phyloP scores from a whole-genome alignment of 2,329 filamentous ascomycete genomes.

The Huntiella savannae region DNA sequence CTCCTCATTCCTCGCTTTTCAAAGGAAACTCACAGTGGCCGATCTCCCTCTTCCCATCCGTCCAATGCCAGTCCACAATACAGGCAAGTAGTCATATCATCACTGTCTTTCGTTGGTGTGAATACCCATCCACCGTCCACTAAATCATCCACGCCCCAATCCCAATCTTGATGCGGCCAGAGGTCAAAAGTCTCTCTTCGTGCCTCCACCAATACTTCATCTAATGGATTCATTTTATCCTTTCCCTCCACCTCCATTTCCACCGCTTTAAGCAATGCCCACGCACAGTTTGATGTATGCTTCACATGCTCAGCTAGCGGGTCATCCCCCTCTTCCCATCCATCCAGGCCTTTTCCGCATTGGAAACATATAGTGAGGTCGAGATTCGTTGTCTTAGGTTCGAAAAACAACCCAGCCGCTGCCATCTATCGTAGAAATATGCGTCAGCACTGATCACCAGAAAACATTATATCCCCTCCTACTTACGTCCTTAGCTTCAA shows the following conservation, averaged over 20 bases:
- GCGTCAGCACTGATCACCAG: background rate
- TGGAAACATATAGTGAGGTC: slow-evolving; percentile 87
- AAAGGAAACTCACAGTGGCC: slow-evolving; percentile 48
- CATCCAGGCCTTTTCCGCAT: slow-evolving; percentile 67
- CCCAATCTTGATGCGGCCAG: slow-evolving; percentile 91
- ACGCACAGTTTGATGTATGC: slow-evolving; percentile 67
- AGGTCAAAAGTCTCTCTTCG: slow-evolving; percentile 64
- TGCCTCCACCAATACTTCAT: slow-evolving; percentile 52
- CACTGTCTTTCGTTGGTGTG: slow-evolving; percentile 62
- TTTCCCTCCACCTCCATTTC: slow-evolving; percentile 44
- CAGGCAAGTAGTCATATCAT: slow-evolving; percentile 78
- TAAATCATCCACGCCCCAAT: slow-evolving; percentile 78
- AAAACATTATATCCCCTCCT: background rate
- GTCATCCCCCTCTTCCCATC: slow-evolving; percentile 78
- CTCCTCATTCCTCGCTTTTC: too few species aligned
- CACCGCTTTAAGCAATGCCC: slow-evolving; percentile 54
- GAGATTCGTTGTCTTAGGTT: slow-evolving; percentile 51
- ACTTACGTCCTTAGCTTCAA: slow-evolving; percentile 18
- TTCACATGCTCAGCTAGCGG: slow-evolving; percentile 71
- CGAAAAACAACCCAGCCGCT: slow-evolving; percentile 77
- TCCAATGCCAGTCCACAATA: slow-evolving; percentile 84
- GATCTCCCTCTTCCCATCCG: slow-evolving; percentile 85
- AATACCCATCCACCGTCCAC: slow-evolving; percentile 89
- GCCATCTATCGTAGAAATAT: slow-evolving; percentile 44
- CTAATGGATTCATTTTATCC: slow-evolving; percentile 53